Base-by-base conservation (phyloP, 169 alveolate species). In the Cryptosporidium meleagridis region DNA sequence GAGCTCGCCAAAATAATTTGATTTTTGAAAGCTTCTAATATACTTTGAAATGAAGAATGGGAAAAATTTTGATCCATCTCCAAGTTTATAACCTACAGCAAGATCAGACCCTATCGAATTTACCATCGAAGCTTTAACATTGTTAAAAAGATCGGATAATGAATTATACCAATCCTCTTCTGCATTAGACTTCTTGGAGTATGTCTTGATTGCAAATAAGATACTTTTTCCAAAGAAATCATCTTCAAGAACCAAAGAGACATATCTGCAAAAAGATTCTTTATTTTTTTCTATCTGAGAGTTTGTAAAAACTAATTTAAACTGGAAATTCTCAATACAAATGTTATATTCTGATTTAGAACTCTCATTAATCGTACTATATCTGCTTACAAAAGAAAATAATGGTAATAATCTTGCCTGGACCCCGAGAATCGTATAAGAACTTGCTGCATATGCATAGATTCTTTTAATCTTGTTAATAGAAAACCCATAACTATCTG, bases 371-470 rank as follows among this genome's bases (percentile, higher is more conserved):
- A 33, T 37, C 31, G 1, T 3, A 26, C 41, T 41, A 37, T 61
- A 45, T 21, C 52, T 41, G 55, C 61, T 26, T 26, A 80, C 67
- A 80, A 44, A 67, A 12, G 62, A 41, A 62, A 80, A 65, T 62
- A 80, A 29, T 12, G 75, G 67, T 16, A 59, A 26, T 21, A 80
- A 18, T 45, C 33, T 80, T 3, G 45, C 9, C 39, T 80, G 89
- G 8, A 65, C 67, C 5, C 89, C 89, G 18, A 80, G 23, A 14
- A 80, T 41, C 7, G 52, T 21, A 35, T 59, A 80, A n/a, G 89
- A 80, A 29, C 89, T 62, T 7, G 89, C 53, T 16, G 68, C 75
- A 65, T 80, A 80, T 12, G 80, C 73, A 18, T 80, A 37, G 35
- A 80, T 59, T 23, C 89, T 80, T 48, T n/a, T 80, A 7, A 80